phyloP scores from a whole-genome alignment of 2,329 filamentous ascomycete genomes.

The Sarocladium strictum region DNA sequence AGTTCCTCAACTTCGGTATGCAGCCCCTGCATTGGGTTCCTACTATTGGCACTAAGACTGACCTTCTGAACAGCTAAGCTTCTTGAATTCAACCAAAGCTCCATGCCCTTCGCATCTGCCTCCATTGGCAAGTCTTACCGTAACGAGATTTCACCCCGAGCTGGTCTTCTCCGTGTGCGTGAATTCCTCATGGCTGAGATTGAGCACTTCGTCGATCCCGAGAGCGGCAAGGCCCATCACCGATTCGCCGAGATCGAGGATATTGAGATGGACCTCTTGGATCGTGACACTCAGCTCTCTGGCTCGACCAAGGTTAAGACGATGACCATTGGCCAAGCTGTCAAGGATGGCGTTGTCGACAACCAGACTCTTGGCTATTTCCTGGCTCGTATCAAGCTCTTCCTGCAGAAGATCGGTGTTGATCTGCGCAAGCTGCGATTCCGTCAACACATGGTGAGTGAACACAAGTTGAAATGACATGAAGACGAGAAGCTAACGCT shows the following conservation, averaged over 20 bases:
- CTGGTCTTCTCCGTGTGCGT: slow-evolving; percentile 85
- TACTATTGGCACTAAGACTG: not conserved
- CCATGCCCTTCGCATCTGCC: slow-evolving; percentile 95
- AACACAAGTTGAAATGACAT: not conserved
- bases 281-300: slow-evolving; percentile 77
- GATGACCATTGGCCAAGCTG: slow-evolving; percentile 79
- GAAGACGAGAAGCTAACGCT: not conserved
- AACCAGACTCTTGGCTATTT: slow-evolving; percentile 99
- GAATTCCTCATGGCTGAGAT: slow-evolving; percentile 99
- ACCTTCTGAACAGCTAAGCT: slow-evolving; percentile 57
- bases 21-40: not conserved
- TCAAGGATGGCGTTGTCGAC: slow-evolving; percentile 76
- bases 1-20: slow-evolving; percentile 80
- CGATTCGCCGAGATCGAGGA: slow-evolving; percentile 83
- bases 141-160: slow-evolving; percentile 93
- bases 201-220: slow-evolving; percentile 94
- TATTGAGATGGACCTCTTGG: slow-evolving; percentile 76
- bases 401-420: slow-evolving; percentile 82
- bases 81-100: slow-evolving; percentile 89
- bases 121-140: slow-evolving; percentile 97
- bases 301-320: slow-evolving; percentile 73
- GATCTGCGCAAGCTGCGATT: slow-evolving; percentile 87
- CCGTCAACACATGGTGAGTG: slow-evolving; percentile 77
- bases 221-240: slow-evolving; percentile 88
- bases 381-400: slow-evolving; percentile 85